Conservation (phyloP, 371 early-diverging fungal genomes). For the Lichtheimia ramosa region DNA sequence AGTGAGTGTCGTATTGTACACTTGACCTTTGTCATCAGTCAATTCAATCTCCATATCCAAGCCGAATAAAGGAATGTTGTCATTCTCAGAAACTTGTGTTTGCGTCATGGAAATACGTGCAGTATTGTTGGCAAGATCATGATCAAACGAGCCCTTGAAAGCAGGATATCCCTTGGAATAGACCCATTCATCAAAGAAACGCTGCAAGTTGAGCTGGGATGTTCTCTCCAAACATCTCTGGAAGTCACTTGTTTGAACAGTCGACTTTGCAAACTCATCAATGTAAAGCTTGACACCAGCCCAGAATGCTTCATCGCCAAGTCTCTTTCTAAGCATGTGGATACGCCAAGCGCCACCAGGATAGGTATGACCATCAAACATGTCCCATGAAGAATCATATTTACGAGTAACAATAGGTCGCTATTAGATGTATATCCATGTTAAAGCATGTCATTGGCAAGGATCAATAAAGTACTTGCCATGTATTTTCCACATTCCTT, state of each 20-base stretch:
- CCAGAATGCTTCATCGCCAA: constrained; percentile 61
- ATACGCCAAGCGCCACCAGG: constrained; percentile 59
- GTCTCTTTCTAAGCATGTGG: constrained; percentile 51
- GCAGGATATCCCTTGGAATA: constrained; percentile 58
- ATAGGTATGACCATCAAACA: constrained; percentile 59
- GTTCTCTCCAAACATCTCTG: constrained; percentile 45
- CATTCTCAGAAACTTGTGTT: constrained; percentile 40
- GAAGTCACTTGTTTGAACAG: constrained; percentile 60
- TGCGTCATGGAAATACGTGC: constrained; percentile 48
- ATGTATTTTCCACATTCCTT: constrained; percentile 46
- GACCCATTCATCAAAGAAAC: constrained; percentile 68
- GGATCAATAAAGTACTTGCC: constrained; percentile 5
- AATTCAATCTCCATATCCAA: constrained; percentile 50
- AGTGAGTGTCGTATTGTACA: constrained; percentile 13
- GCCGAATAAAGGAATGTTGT: constrained; percentile 49
- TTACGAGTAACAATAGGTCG: constrained; percentile 57
- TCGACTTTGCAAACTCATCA: constrained; percentile 26
- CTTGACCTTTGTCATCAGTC: constrained; percentile 30
- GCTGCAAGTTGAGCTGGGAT: constrained; percentile 54
- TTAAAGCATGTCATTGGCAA: neutral
- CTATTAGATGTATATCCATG: constrained; percentile 9
- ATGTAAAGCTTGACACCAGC: constrained; percentile 47
- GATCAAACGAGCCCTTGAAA: constrained; percentile 43
- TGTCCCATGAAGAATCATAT: constrained; percentile 53
- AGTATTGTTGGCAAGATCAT: constrained; percentile 20